Evolutionary conservation across 176 grass and related monocot species (phyloP).

Genomic region (Musa troglodytarum): DNA sequence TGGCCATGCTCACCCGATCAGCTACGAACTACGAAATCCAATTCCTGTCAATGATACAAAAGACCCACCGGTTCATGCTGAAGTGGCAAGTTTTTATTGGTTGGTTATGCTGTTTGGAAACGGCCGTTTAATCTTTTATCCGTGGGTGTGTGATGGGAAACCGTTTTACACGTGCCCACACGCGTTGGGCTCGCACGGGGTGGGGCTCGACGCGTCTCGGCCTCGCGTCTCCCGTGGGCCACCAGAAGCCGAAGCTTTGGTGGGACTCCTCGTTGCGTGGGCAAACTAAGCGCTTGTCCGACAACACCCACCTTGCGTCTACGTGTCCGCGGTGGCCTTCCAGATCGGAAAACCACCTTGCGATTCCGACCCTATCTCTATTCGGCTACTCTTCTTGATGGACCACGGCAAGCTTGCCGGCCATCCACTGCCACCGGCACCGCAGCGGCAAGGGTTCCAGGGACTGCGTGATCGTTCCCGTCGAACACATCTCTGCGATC

Average conservation of each 20-base stretch:
- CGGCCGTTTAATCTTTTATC: neutral
- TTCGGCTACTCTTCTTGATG: neutral
- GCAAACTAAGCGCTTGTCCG: too few species aligned
- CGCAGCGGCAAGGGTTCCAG: neutral
- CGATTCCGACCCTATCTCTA: neutral
- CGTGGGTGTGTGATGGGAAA: neutral
- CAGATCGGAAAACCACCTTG: neutral
- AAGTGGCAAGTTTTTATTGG: neutral
- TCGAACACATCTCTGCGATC: too few species aligned
- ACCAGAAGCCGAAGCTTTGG: neutral
- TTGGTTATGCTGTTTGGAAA: neutral
- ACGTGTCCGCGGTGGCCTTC: neutral
- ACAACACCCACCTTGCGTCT: neutral
- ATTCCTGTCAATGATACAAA: neutral
- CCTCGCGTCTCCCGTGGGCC: neutral
- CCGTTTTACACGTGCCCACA: neutral
- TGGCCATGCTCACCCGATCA: neutral
- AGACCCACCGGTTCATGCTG: neutral
- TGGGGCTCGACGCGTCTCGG: neutral
- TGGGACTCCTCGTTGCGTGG: neutral
- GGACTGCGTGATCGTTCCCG: neutral
- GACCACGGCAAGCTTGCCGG: neutral
- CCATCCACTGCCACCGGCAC: neutral
- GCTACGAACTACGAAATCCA: neutral
- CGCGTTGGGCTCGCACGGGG: neutral